Base-by-base conservation (phyloP, 805 yeast species). In the Wickerhamomyces kurtzmanii region DNA sequence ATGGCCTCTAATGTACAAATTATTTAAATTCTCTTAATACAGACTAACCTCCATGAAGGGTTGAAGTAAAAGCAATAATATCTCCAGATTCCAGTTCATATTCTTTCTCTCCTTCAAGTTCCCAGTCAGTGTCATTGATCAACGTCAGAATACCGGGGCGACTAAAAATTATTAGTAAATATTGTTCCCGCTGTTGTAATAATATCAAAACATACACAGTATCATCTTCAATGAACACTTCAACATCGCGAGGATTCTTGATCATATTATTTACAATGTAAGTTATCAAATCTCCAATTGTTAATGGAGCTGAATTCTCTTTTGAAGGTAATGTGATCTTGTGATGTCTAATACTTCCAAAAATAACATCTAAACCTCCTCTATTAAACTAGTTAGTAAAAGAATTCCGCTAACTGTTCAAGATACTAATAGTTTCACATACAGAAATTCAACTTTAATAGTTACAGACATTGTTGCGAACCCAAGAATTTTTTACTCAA, bases 11-110 rank as follows among this genome's bases (percentile, higher is more conserved):
- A 12, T n/a, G n/a, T n/a, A n/a, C n/a, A n/a, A n/a, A n/a, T n/a
- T n/a, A n/a, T n/a, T n/a, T n/a, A n/a, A n/a, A n/a, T n/a, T n/a
- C n/a, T n/a, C n/a, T n/a, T n/a, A 20, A 9, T 45, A 48, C n/a
- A n/a, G n/a, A n/a, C n/a, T n/a, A 89, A 26, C 98, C 98, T 5
- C 98, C 98, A 43, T 89, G 98, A 35, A 89, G 59, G 4, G 98
- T 91, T 23, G 94, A 81, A 2, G 96, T 89, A 45, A 89, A 89
- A 3, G 93, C 74, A 22, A 89, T 67, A 14, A 71, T 63, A 51
- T 89, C 98, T 9, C 81, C 77, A 26, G 68, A 56, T 51, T 83
- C 80, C 11, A 91, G 51, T n/a, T 63, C 72, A 45, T 86, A 86
- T 8, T 71, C 79, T 42, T 83, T 86, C 52, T 78, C 86, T 8